Percentiles rank a stretch among this genome's conserved stretches.
phyloP scores from a whole-genome alignment of 2,329 filamentous ascomycete species.

The Mollisia scopiformis region DNA sequence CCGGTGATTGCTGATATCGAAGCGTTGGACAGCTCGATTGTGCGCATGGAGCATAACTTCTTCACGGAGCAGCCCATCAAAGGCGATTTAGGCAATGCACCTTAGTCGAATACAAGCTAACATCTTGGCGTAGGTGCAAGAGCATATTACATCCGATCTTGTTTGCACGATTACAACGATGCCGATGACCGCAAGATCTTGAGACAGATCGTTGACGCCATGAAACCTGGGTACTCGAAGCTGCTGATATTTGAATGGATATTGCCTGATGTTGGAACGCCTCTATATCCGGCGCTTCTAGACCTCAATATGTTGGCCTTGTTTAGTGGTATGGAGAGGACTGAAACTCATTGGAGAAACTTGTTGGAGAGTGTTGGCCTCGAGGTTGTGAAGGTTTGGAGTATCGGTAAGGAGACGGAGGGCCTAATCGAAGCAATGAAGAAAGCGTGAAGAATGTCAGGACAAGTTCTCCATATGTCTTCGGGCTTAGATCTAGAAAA shows the following conservation, averaged over 20 bases:
- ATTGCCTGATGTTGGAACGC: constrained; percentile 14
- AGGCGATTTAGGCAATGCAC: constrained; percentile 13
- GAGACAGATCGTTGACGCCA: constrained; percentile 27
- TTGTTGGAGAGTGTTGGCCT: constrained; percentile 19
- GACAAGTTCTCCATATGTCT: no score
- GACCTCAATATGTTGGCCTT: constrained; percentile 44
- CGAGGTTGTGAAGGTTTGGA: constrained; percentile 24
- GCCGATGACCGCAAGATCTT: constrained; percentile 35
- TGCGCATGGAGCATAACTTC: constrained; percentile 33
- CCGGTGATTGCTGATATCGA: constrained; percentile 18
- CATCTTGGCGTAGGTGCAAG: constrained; percentile 30
- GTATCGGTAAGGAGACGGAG: constrained; percentile 4
- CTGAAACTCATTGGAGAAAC: constrained; percentile 38
- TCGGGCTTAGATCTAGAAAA: no score
- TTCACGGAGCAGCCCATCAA: constrained; percentile 34
- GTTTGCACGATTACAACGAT: constrained; percentile 41
- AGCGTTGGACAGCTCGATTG: constrained; percentile 22
- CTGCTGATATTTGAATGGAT: constrained; percentile 25
- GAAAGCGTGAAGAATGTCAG: neutral
- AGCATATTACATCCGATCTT: constrained; percentile 35
- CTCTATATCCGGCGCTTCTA: constrained; percentile 29
- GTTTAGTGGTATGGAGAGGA: constrained; percentile 40
- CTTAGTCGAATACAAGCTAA: neutral
- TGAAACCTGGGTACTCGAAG: constrained; percentile 30
- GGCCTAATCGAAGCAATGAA: constrained; percentile 17